Conservation (phyloP, 805 yeast genomes). For the Saccharomycopsis babjevae region DNA sequence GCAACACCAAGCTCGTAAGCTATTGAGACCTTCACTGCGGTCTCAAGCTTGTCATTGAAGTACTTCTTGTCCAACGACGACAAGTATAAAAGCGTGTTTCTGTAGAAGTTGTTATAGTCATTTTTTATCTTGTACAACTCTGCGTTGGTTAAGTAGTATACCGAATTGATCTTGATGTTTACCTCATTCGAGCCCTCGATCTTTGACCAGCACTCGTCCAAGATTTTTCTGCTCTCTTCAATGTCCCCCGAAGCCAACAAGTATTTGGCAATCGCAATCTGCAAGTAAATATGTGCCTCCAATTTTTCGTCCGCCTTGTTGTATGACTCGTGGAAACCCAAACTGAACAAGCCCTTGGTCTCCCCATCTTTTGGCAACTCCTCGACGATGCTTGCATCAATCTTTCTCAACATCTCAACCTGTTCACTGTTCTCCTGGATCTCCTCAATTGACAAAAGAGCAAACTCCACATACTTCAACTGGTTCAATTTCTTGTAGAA, state of each 20-base stretch:
- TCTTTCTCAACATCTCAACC: slow-evolving; percentile 35
- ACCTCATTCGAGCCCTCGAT: slow-evolving; percentile 48
- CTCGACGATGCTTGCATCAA: slow-evolving; percentile 37
- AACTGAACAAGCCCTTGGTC: slow-evolving; percentile 22
- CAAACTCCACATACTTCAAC: slow-evolving; percentile 66
- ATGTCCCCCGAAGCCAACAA: slow-evolving; percentile 45
- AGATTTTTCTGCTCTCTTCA: slow-evolving; percentile 52
- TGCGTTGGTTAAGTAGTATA: slow-evolving; percentile 72
- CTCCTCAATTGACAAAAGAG: slow-evolving; percentile 44
- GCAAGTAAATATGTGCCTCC: slow-evolving; percentile 14
- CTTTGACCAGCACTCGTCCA: slow-evolving; percentile 49
- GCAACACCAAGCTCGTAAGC: slow-evolving; percentile 75
- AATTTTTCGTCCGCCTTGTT: slow-evolving; percentile 15
- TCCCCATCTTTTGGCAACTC: slow-evolving; percentile 25
- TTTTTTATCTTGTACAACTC: slow-evolving; percentile 62
- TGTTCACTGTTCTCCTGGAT: slow-evolving; percentile 36
- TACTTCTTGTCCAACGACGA: slow-evolving; percentile 49
- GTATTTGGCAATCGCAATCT: slow-evolving; percentile 67
- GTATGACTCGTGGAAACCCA: slow-evolving; percentile 14
- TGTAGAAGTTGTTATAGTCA: slow-evolving; percentile 75
- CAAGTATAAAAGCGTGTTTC: slow-evolving; percentile 69
- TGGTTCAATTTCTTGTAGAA: slow-evolving; percentile 69
- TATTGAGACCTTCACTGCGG: slow-evolving; percentile 34
- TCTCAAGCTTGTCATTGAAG: slow-evolving; percentile 30
- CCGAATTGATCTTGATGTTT: slow-evolving; percentile 60